These are phyloP conservation scores for Scolecobasidium constrictum DNA, from an alignment of 2,329 filamentous ascomycete genomes.

Conservation along the genomic window DNA sequence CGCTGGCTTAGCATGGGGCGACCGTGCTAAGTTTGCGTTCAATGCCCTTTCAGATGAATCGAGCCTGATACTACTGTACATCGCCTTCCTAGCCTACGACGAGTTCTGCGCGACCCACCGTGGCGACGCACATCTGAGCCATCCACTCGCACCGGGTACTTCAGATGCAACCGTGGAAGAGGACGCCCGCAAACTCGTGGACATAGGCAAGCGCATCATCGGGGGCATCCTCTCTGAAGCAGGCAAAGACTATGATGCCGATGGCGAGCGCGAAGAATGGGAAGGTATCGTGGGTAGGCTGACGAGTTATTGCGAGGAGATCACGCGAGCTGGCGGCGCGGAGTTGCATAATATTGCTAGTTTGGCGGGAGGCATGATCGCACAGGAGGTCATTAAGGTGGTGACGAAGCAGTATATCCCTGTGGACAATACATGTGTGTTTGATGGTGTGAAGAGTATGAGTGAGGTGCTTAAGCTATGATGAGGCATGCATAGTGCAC, in stretches of 20 bases:
- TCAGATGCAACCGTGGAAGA: conserved; percentile 21
- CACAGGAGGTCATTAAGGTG: conserved; percentile 93
- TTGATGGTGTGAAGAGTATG: conserved; percentile 49
- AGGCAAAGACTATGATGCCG: conserved; percentile 18
- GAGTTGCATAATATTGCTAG: conserved; percentile 91
- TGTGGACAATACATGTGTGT: conserved; percentile 52
- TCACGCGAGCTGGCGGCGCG: conserved; percentile 63
- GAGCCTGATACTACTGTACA: conserved; percentile 36
- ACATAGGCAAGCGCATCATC: conserved; percentile 4
- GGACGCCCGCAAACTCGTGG: background rate
- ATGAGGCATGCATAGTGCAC: background rate
- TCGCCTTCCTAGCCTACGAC: conserved; percentile 42
- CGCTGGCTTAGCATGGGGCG: conserved; percentile 25
- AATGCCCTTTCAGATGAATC: conserved; percentile 31
- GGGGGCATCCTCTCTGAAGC: conserved; percentile 29
- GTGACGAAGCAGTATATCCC: conserved; percentile 60
- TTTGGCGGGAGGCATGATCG: conserved; percentile 78
- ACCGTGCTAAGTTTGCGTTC: conserved; percentile 38
- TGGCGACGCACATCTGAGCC: conserved; percentile 12
- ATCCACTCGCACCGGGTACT: conserved; percentile 18
- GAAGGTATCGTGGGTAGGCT: conserved; percentile 23
- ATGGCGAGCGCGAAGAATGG: conserved; percentile 29
- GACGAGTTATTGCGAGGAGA: conserved; percentile 28
- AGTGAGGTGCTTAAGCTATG: conserved; percentile 28
- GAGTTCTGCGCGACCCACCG: conserved; percentile 30